These are phyloP conservation scores for Botrytis fabae DNA, from an alignment of 2,329 filamentous ascomycete genomes.

Conservation along the genomic window DNA sequence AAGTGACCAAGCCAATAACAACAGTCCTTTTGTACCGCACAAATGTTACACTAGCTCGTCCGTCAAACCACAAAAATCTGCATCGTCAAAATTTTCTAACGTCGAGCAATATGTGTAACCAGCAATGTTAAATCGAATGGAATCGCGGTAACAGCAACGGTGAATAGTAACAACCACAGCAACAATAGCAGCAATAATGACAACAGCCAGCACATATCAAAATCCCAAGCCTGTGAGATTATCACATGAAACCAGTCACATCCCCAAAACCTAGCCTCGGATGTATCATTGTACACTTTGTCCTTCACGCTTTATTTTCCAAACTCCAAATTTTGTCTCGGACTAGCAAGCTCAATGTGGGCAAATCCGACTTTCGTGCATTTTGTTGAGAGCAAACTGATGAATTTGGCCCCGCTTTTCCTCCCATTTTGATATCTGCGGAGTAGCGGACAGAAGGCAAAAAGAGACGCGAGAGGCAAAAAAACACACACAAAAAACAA, in stretches of 20 bases:
- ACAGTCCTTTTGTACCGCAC: not conserved
- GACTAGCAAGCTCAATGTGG: constrained; percentile 9
- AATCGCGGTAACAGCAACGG: not conserved
- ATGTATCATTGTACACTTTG: not conserved
- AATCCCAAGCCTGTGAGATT: not conserved
- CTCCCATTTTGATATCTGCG: not conserved
- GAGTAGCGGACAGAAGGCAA: not conserved
- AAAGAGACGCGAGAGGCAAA: not conserved
- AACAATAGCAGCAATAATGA: not conserved
- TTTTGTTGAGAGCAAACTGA: constrained; percentile 11
- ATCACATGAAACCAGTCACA: constrained; percentile 1
- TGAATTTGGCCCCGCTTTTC: not conserved
- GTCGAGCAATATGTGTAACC: not conserved
- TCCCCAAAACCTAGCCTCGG: not conserved
- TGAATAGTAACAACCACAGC: not conserved
- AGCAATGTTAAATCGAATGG: not conserved
- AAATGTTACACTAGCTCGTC: not conserved
- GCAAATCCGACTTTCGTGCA: constrained; percentile 1
- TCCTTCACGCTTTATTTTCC: not conserved
- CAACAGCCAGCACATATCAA: not conserved
- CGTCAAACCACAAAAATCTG: not conserved
- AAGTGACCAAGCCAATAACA: not conserved
- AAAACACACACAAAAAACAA: not conserved
- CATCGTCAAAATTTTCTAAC: not conserved
- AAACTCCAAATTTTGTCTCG: not conserved